Base-by-base conservation (phyloP, 805 yeast genomes). In the Diddensiella transvaalensis region DNA sequence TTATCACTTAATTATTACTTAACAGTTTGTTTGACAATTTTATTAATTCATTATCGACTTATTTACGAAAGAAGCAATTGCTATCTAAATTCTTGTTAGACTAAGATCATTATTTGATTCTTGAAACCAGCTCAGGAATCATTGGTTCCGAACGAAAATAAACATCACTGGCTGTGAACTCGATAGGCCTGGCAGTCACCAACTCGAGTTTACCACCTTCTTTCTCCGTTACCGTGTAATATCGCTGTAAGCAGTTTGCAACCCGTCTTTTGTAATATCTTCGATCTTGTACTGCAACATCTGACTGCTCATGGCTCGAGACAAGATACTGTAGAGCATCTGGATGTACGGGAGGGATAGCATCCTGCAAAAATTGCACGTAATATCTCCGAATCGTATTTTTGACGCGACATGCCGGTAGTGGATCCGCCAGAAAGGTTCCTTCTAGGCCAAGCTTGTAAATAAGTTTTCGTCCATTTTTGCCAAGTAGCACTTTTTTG, bases 391-490 rank as follows among this genome's bases (percentile, higher is more conserved):
- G 18, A n/a, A 57, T 19, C 4, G 22, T 10, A 29, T 56, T 56
- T 22, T 40, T 36, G 23, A 42, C 49, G 23, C 60, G 35, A 18
- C 23, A 22, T 19, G 32, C n/a, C 3, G 59, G 56, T 29, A 56
- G 35, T 1, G 49, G 52, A 2, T 38, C 38, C 5, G 60, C 61
- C 2, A 51, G 42, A 3, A 54, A 41, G 1, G 61, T 52, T 11
- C 47, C 53, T 32, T 48, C 49, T 3, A 45, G 26, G 4, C 35
- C 40, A 10, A 42, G 50, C 5, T 50, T 46, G 6, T 51, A 46
- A 2, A 29, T 18, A 39, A 60, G 51, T 36, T 60, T 60, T 21
- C 61, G 49, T 13, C 55, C 54, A 11, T 54, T 51, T 5, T 22
- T 22, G 18, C 62, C 61, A 4, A 19, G 19, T 10, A 18, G 18